Base-by-base conservation (phyloP, 179 eudicot genomes). In the Actinidia chinensis region DNA sequence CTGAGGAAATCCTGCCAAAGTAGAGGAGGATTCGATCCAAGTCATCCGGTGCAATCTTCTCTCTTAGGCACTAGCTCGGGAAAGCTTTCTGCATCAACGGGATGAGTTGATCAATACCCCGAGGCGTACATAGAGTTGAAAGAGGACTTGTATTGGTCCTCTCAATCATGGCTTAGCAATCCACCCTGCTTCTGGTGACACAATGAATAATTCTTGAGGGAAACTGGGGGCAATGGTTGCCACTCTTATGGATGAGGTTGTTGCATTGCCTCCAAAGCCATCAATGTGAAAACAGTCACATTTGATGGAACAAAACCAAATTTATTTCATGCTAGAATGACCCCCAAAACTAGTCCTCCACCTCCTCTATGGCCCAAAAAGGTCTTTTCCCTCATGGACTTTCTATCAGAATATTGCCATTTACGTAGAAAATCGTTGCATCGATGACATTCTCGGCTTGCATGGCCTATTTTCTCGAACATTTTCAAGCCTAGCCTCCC, bases 321-420 rank as follows among this genome's bases (percentile, higher is more conserved):
- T 72, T 71, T 11, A 71, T 52, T 28, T 72, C 75, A 72, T 1
- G 61, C 47, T 12, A 72, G 63, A 18, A 72, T 52, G 47, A 72
- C 47, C 1, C 63, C 75, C 5, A 72, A 72, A 36, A 61, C 54
- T 8, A 63, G 61, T 5, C 63, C 75, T 33, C 75, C 75, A 42
- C 75, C 75, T 0, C 75, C 75, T 72, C 75, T 72, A 54, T 72
- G 61, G 75, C 75, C 75, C 75, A 72, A 54, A 73, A 73, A 0
- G 56, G 66, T 18, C n/a, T 73, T 65, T 56, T 73, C 76, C 36
- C 76, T 51, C 76, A 73, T 73, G 11, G 76, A 11, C 56, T 55
- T 13, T 58, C 76, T 20, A 15, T 56, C 51, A 48, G 73, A 20
- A 76, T 65, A 10, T 40, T 33, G 0, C 73, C 73, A 13, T 48